phyloP scores from a whole-genome alignment of 2,329 filamentous ascomycete species.

The Pseudogymnoascus sp. region DNA sequence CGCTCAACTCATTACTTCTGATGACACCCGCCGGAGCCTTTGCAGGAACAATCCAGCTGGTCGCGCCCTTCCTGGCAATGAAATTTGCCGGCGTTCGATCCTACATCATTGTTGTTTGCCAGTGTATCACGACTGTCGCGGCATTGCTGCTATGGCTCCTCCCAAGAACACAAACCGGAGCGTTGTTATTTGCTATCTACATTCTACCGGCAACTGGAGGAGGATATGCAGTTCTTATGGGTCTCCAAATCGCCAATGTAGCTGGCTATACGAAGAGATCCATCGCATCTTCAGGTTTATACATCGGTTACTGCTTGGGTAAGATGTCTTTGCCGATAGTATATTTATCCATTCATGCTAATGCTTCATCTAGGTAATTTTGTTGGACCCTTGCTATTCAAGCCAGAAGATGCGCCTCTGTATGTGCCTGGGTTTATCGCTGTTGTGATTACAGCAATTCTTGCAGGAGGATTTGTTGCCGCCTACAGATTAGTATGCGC shows the following conservation, averaged over 20 bases:
- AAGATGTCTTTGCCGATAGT: constrained; percentile 44
- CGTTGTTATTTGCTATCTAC: not conserved
- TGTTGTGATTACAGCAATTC: constrained; percentile 23
- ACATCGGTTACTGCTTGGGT: constrained; percentile 41
- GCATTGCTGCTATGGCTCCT: constrained; percentile 4
- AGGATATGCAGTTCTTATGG: constrained; percentile 10
- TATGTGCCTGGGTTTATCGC: constrained; percentile 35
- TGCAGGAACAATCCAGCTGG: not conserved
- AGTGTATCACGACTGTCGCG: not conserved
- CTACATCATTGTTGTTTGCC: constrained; percentile 8
- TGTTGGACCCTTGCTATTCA: constrained; percentile 36
- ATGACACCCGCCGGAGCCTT: constrained; percentile 6
- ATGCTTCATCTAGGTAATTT: not conserved
- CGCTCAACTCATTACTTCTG: constrained; percentile 26
- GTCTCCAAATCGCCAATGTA: constrained; percentile 32
- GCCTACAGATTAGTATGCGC: constrained; percentile 1
- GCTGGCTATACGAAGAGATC: constrained; percentile 43
- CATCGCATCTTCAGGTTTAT: constrained; percentile 40
- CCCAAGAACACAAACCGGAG: not conserved
- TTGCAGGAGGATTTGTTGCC: not conserved
- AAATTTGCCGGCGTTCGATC: constrained; percentile 6
- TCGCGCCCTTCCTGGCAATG: not conserved
- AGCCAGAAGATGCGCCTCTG: constrained; percentile 33
- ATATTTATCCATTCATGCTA: not conserved
- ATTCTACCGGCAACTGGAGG: constrained; percentile 1